Conservation (phyloP, 768 basidiomycete genomes). For the Boletellus emodensis region DNA sequence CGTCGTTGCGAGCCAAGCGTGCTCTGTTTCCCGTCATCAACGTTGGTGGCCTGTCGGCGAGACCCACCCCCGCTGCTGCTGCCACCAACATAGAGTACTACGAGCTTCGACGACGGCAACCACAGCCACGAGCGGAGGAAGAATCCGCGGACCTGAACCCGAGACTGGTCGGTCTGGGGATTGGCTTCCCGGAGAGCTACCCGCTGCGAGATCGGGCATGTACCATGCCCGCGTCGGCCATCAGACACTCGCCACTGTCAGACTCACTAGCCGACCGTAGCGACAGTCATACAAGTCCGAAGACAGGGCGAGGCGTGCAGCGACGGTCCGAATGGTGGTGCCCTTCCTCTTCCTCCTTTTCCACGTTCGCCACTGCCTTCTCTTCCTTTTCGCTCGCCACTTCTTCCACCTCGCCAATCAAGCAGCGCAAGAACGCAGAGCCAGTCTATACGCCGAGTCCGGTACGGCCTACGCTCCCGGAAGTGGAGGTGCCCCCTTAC, state of each 20-base stretch:
- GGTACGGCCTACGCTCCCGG: conserved; percentile 14
- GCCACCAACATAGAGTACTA: background rate
- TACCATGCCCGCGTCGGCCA: conserved; percentile 14
- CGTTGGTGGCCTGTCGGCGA: no score
- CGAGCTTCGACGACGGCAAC: conserved; percentile 13
- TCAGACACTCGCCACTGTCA: no score
- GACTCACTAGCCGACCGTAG: no score
- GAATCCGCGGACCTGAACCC: background rate
- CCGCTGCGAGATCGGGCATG: conserved; percentile 16
- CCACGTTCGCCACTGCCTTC: no score
- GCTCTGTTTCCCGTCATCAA: background rate
- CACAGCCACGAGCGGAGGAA: background rate
- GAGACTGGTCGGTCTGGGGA: conserved; percentile 21
- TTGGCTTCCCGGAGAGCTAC: conserved; percentile 26
- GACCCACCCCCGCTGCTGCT: no score
- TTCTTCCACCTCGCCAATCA: no score
- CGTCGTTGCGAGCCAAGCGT: background rate
- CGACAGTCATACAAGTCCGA: background rate
- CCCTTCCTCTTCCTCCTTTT: background rate
- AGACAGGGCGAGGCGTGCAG: background rate
- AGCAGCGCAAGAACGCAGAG: background rate
- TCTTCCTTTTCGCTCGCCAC: no score
- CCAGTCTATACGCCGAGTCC: background rate
- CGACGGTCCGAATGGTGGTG: conserved; percentile 1
- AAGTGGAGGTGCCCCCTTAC: conserved; percentile 14